A percentile compares a stretch with the other conserved stretches of the same genome.
phyloP scores from a whole-genome alignment of 768 basidiomycete genomes.

The Gymnopilus dilepis region DNA sequence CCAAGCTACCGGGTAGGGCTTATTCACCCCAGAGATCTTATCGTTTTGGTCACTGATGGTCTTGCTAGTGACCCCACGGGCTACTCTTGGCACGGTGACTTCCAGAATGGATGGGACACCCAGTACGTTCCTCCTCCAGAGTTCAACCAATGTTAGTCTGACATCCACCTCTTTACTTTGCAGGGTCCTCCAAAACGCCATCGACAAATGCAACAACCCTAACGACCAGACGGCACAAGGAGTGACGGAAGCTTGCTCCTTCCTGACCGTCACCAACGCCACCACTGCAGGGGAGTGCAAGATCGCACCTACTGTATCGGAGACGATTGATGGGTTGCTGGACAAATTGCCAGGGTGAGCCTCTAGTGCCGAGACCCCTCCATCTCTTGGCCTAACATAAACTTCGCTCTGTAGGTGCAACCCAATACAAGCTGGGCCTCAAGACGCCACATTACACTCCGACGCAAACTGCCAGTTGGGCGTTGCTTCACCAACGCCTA shows the following conservation, averaged over 20 bases:
- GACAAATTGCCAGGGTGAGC: conserved; percentile 36
- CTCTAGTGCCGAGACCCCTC: neutral
- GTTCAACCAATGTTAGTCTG: neutral
- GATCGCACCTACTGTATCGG: conserved; percentile 35
- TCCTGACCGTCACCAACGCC: conserved; percentile 38
- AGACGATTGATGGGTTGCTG: conserved; percentile 29
- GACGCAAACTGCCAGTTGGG: conserved; percentile 31
- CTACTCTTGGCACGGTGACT: conserved; percentile 53
- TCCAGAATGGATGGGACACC: conserved; percentile 57
- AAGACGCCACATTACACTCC: conserved; percentile 40
- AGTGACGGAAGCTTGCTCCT: conserved; percentile 44
- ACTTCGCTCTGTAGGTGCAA: conserved; percentile 35
- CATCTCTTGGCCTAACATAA: neutral
- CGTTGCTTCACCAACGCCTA: conserved; percentile 1
- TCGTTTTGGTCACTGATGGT: neutral
- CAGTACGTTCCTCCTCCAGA: conserved; percentile 15
- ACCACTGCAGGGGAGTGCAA: conserved; percentile 37
- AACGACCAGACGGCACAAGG: conserved; percentile 41
- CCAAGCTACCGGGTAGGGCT: conserved; percentile 44
- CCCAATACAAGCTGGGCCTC: conserved; percentile 43
- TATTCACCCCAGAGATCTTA: neutral
- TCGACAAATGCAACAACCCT: conserved; percentile 49
- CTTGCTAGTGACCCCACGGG: conserved; percentile 56
- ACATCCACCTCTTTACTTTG: neutral
- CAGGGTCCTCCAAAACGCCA: conserved; percentile 48